Evolutionary conservation across 2,329 filamentous ascomycete genomes (phyloP), one percentile per base, ranked within the genome.

Genomic region (Clonostachys byssicola): DNA sequence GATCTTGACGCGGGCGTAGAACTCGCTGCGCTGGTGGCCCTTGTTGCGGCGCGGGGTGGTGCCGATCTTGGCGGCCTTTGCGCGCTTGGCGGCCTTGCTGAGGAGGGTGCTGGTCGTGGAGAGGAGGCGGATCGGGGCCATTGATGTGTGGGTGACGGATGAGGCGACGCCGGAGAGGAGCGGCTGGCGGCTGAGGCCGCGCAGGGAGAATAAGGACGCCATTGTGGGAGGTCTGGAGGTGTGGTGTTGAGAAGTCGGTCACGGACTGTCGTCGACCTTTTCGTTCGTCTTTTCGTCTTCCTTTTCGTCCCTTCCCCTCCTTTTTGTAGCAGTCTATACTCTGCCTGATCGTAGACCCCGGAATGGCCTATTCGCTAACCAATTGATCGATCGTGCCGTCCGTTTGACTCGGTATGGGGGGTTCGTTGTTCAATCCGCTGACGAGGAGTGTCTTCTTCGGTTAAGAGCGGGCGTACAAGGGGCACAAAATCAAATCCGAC

Each of bases 1-100:
- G 49, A 69, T 72, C 44, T 61, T 53, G 57, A 78, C 68, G 52
- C 71, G 69, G n/a, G 56, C 53, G 56, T 66, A 70, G 49, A 68
- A 68, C 43, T 66, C 68, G 23, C 62, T 68, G 43, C 54, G 47
- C 50, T 20, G 20, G 33, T 34, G 40, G 5, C 42, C 38, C 18
- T 43, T 45, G 23, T 44, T 44, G 30, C 45, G 43, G 20, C 18
- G 41, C 52, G 65, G 66, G 39, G 52, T 45, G 16, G 50, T 52
- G 36, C 51, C 49, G 18, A 56, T 49, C 43, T 62, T 61, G 52
- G 49, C 52, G 9, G 52, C 47, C 14, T 57, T 53, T 41, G 55
- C 54, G 18, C 57, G 52, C 42, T 60, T 60, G 44, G 30, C 20
- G 38, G n/a, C 20, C 33, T 38, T 42, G 35, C 44, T 47, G 17